Evolutionary conservation across 768 basidiomycete genomes (phyloP), one percentile per base, ranked within the genome.

Genomic region (Sutorius australiensis): DNA sequence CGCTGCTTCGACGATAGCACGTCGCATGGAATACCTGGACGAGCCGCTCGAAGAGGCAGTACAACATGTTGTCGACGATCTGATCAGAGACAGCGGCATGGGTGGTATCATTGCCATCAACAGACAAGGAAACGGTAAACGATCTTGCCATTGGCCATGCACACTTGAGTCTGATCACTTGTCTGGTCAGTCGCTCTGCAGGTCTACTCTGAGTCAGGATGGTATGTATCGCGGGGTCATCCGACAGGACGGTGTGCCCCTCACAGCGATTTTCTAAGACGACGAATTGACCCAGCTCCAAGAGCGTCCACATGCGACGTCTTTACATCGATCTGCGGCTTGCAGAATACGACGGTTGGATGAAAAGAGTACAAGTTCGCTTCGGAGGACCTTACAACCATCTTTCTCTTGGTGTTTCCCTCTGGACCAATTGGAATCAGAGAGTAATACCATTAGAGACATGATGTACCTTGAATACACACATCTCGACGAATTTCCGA

Each of bases 71-170:
- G 77, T 91, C 1, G 72, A 84, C 39, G 80, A 85, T 43, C 70
- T 93, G 0, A 67, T 74, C 13, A 62, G 58, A 10, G 74, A 82
- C 24, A 87, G 81, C 9, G 90, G 88, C 1, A 58, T 78, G 8
- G 91, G 91, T 17, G 91, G 90, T 2, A 74, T 90, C 39, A 86
- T 93, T 54, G 87, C 82, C 0, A 64, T 92, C 14, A 87, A 92
- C 66, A 71, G 72, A 46, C 61, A 75, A 13, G 89, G 87, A n/a
- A 82, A 87, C 59, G 81, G 87, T 87, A 54, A 36, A 56, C 16
- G 5, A 24, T 8, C 13, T 31, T 3, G 19, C 77, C 1, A 8
- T 21, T 8, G 28, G 1, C 21, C 9, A 2, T 17, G 2, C 33
- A 13, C 7, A 44, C 16, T 42, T 32, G 50, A 46, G 42, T 33